These are phyloP conservation scores for Aspergillus nidulans DNA, from an alignment of 495 filamentous ascomycete genomes.

Conservation along the genomic window DNA sequence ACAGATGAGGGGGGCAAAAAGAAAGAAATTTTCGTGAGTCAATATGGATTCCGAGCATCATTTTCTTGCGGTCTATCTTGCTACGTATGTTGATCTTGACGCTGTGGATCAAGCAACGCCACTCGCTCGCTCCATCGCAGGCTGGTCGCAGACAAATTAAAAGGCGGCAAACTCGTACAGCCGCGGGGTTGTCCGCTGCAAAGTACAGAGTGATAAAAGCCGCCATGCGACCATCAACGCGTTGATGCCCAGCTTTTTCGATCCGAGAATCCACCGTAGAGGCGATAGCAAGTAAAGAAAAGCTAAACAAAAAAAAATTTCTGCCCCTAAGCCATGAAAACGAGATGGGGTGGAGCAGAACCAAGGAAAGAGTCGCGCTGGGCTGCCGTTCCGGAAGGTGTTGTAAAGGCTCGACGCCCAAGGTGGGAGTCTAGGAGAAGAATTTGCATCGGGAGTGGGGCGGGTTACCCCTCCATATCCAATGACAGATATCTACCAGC, in stretches of 20 bases:
- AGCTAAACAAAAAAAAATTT: conserved; percentile 27
- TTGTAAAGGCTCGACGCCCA: conserved; percentile 5
- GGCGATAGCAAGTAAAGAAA: conserved; percentile 11
- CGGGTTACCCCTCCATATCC: conserved; percentile 22
- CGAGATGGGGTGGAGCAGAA: conserved; percentile 21
- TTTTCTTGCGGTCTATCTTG: conserved; percentile 10
- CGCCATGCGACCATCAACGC: conserved; percentile 30
- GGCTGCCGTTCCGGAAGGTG: conserved; percentile 9
- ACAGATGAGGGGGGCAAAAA: conserved; percentile 13
- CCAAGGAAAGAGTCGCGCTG: conserved; percentile 26
- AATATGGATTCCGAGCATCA: background rate
- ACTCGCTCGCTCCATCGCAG: conserved; percentile 19
- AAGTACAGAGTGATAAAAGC: conserved; percentile 23
- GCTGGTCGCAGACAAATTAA: conserved; percentile 16
- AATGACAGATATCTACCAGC: conserved; percentile 23
- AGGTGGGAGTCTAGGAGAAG: conserved; percentile 28
- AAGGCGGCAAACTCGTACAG: conserved; percentile 2
- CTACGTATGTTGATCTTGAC: conserved; percentile 9
- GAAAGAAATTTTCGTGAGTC: conserved; percentile 10
- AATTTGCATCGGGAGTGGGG: conserved; percentile 33
- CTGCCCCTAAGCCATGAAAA: conserved; percentile 14
- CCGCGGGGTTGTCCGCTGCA: conserved; percentile 29
- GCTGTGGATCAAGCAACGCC: conserved; percentile 21
- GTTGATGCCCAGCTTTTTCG: conserved; percentile 42
- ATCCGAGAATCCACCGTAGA: conserved; percentile 16